These are phyloP conservation scores for Candolleomyces aberdarensis DNA, from an alignment of 768 basidiomycete genomes.

Conservation along the genomic window DNA sequence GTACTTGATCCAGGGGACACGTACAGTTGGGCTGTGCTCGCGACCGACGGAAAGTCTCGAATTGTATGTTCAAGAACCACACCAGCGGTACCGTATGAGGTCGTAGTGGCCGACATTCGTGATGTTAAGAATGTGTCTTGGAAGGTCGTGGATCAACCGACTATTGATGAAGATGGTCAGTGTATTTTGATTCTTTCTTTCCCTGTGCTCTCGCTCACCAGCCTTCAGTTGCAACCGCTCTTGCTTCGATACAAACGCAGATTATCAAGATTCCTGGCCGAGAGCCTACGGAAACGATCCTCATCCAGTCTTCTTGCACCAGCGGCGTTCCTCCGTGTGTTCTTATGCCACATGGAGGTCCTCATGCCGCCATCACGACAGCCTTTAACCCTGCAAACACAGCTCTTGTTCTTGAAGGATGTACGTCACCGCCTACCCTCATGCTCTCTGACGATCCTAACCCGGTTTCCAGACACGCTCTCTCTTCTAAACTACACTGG, in stretches of 20 bases:
- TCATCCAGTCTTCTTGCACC: conserved; percentile 35
- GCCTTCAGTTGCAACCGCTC: conserved; percentile 36
- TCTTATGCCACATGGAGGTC: conserved; percentile 60
- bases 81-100: conserved; percentile 41
- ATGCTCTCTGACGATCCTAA: background rate
- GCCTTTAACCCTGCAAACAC: conserved; percentile 42
- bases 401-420: conserved; percentile 57
- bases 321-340: conserved; percentile 40
- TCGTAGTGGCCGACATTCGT: conserved; percentile 34
- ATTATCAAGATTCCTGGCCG: conserved; percentile 50
- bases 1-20: conserved; percentile 28
- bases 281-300: conserved; percentile 51
- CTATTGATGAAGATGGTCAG: conserved; percentile 39
- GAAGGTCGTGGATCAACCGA: conserved; percentile 42
- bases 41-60: conserved; percentile 39
- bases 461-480: conserved; percentile 44
- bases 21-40: conserved; percentile 55
- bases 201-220: background rate
- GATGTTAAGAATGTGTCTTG: conserved; percentile 23
- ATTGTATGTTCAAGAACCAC: conserved; percentile 52
- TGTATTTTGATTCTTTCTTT: background rate
- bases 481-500: conserved; percentile 68
- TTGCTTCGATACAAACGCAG: conserved; percentile 38
- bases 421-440: conserved; percentile 33
- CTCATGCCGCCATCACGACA: conserved; percentile 48